These are phyloP conservation scores for Wallacemonas sp. DNA, from an alignment of 208 protist species.

Conservation along the genomic window DNA sequence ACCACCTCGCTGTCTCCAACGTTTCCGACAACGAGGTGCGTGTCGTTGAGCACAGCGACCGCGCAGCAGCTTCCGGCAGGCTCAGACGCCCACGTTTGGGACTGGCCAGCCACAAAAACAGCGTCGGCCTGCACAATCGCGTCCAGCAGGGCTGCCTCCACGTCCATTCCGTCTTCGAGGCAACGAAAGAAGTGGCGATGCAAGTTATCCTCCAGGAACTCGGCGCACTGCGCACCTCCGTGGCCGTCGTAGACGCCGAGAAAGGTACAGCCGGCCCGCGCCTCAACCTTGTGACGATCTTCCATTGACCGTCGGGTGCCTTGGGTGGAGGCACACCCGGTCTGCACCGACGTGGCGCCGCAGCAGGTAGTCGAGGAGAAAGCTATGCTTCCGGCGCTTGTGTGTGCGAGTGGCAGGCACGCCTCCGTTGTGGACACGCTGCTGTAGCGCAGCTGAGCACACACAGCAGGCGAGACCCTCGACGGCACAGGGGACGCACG, in stretches of 20 bases:
- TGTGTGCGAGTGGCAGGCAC: no score
- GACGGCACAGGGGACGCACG: background rate
- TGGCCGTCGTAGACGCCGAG: slow-evolving; percentile 86
- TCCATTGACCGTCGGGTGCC: slow-evolving; percentile 82
- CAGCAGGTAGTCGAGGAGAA: no score
- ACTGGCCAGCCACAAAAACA: slow-evolving; percentile 40
- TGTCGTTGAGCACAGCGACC: slow-evolving; percentile 54
- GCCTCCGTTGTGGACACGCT: no score
- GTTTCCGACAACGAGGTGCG: slow-evolving; percentile 71
- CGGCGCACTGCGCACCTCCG: slow-evolving; percentile 66
- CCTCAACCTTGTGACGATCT: slow-evolving; percentile 60
- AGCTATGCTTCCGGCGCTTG: no score
- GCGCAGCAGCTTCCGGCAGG: slow-evolving; percentile 63
- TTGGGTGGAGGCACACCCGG: slow-evolving; percentile 23
- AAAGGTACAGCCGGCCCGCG: slow-evolving; percentile 52
- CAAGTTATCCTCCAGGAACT: slow-evolving; percentile 66
- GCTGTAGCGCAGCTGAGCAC: background rate
- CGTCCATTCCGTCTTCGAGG: slow-evolving; percentile 29
- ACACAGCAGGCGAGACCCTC: background rate
- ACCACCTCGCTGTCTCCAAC: slow-evolving; percentile 86
- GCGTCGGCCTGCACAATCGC: slow-evolving; percentile 76
- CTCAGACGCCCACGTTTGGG: slow-evolving; percentile 25
- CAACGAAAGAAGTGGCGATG: slow-evolving; percentile 52
- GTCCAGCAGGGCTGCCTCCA: slow-evolving; percentile 43
- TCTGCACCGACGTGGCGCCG: background rate